Evolutionary conservation across 1,284 basidiomycete species (phyloP).

Genomic region (Porodaedalea pini): DNA sequence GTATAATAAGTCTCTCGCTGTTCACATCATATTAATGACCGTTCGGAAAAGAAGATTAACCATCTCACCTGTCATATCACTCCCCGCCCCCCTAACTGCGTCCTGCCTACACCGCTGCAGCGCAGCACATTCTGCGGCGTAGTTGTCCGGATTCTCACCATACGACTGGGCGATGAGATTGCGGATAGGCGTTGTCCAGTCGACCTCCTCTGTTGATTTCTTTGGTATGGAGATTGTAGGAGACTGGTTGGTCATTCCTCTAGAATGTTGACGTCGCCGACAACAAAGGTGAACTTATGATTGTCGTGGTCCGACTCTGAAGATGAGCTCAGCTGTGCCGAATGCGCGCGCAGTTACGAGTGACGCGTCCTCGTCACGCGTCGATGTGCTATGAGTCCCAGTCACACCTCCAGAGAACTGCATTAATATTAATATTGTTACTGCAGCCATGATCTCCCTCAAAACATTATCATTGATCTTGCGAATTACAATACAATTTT

Average conservation of each 20-base stretch:
- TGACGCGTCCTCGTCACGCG: too few species aligned
- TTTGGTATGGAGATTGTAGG: slow-evolving; percentile 81
- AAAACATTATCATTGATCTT: slow-evolving; percentile 30
- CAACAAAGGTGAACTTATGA: slow-evolving; percentile 15
- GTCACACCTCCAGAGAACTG: too few species aligned
- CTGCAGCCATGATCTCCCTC: too few species aligned
- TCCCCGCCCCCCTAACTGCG: slow-evolving; percentile 91
- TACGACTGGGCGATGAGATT: slow-evolving; percentile 89
- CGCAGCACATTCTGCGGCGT: slow-evolving; percentile 77
- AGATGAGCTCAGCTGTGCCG: too few species aligned
- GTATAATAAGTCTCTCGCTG: slow-evolving; percentile 91
- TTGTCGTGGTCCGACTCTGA: too few species aligned
- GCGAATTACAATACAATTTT: slow-evolving; percentile 16
- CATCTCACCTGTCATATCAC: slow-evolving; percentile 79
- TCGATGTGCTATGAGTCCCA: too few species aligned
- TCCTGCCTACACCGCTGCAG: slow-evolving; percentile 93
- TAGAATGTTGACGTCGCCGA: too few species aligned
- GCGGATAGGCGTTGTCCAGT: slow-evolving; percentile 88
- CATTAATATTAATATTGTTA: too few species aligned
- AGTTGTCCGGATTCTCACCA: slow-evolving; percentile 88
- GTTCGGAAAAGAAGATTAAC: neutral
- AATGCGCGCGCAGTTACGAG: too few species aligned
- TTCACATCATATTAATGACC: neutral
- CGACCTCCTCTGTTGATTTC: slow-evolving; percentile 81
- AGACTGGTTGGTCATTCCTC: slow-evolving; percentile 64